Evolutionary conservation across 371 early-diverging fungal genomes (phyloP).

Genomic region (Zopfochytrium polystomum): DNA sequence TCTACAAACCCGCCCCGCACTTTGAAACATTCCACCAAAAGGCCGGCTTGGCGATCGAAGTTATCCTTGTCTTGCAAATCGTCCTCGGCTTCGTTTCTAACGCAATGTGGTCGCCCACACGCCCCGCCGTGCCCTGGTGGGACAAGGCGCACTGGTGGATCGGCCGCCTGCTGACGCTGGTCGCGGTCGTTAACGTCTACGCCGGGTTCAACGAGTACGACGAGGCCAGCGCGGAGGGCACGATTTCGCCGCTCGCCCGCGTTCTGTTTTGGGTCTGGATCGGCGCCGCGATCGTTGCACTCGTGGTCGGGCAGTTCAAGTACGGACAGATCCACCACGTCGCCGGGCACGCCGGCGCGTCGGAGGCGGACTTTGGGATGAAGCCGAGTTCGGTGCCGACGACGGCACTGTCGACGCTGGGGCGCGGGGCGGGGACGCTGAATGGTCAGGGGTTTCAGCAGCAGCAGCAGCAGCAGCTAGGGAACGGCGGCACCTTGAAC

Average conservation of each 20-base stretch:
- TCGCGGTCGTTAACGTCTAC: constrained; percentile 14
- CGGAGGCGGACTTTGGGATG: too few species aligned
- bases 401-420: too few species aligned
- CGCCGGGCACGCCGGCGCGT: too few species aligned
- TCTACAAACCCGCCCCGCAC: constrained; percentile 6
- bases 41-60: constrained; percentile 23
- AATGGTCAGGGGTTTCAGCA: too few species aligned
- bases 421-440: too few species aligned
- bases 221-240: constrained; percentile 1
- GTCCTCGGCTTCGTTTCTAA: too few species aligned
- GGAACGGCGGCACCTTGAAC: too few species aligned
- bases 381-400: too few species aligned
- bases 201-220: constrained; percentile 11
- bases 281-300: constrained; percentile 13
- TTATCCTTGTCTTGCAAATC: constrained; percentile 31
- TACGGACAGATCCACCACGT: constrained; percentile 23
- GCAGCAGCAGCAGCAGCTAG: too few species aligned
- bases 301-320: constrained; percentile 26
- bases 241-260: too few species aligned
- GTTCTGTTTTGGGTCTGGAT: constrained; percentile 18
- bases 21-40: constrained; percentile 15
- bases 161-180: constrained; percentile 19
- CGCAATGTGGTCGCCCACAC: constrained; percentile 21
- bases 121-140: constrained; percentile 31
- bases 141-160: constrained; percentile 40